Conservation (phyloP, 345 rosid genomes). For the Ceriops tagal region DNA sequence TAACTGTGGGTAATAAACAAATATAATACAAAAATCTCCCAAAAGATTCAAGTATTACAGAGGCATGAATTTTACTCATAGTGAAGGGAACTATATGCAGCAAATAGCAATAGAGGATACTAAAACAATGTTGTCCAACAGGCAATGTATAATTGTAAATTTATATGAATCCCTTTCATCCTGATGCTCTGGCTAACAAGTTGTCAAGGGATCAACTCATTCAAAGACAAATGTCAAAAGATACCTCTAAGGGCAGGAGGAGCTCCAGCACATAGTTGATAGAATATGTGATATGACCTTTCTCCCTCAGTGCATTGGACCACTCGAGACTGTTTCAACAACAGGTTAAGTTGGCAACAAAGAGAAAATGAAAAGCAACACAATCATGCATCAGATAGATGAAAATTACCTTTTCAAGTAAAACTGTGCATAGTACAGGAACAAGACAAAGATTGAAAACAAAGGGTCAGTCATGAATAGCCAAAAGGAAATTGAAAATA, state of each 20-base stretch:
- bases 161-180: no score
- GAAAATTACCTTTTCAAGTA: slow-evolving; percentile 86
- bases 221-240: slow-evolving; percentile 1
- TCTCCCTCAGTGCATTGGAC: slow-evolving; percentile 96
- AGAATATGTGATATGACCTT: slow-evolving; percentile 97
- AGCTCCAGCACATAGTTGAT: slow-evolving; percentile 99
- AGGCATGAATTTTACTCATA: no score
- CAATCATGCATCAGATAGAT: slow-evolving; percentile 12
- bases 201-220: no score
- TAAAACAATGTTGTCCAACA: no score
- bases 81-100: no score
- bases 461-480: slow-evolving; percentile 31
- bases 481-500: slow-evolving; percentile 10
- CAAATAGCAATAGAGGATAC: no score
- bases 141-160: no score
- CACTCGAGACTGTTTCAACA: slow-evolving; percentile 85
- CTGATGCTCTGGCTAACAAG: no score
- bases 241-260: slow-evolving; percentile 69
- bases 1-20: background rate
- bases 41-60: no score
- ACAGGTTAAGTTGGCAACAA: slow-evolving; percentile 24
- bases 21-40: no score
- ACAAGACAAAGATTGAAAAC: slow-evolving; percentile 26
- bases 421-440: slow-evolving; percentile 52
- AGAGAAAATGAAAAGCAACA: slow-evolving; percentile 8